These are phyloP conservation scores for Acorus gramineus DNA, from an alignment of 106 monocot species.

Conservation along the genomic window DNA sequence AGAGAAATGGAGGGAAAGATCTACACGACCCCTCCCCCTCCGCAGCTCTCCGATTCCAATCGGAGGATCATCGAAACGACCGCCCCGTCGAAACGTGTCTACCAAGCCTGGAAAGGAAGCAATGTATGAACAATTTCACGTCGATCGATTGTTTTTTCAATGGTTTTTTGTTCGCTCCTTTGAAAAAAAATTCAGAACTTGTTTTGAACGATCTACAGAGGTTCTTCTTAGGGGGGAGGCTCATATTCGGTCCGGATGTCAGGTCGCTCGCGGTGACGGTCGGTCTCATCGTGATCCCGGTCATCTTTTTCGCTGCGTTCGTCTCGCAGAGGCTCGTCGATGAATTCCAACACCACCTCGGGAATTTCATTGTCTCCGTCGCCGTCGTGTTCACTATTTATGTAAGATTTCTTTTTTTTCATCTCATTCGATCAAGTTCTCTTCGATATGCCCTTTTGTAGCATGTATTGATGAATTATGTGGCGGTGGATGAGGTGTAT, in stretches of 20 bases:
- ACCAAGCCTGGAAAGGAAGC: conserved; percentile 77
- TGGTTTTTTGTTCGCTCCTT: conserved; percentile 1
- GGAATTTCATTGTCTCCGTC: conserved; percentile 33
- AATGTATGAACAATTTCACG: conserved; percentile 28
- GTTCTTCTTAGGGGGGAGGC: conserved; percentile 65
- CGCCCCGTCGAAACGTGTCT: conserved; percentile 30
- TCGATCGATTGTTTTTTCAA: neutral
- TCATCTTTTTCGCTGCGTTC: conserved; percentile 47
- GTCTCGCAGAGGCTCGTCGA: conserved; percentile 35
- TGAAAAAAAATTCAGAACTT: neutral
- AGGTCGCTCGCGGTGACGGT: conserved; percentile 55
- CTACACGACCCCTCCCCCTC: conserved; percentile 11
- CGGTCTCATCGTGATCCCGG: conserved; percentile 50
- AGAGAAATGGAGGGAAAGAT: conserved; percentile 27
- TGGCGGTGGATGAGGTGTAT: no score
- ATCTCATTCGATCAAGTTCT: neutral
- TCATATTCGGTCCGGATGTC: conserved; percentile 82
- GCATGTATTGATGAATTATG: no score
- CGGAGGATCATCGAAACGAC: conserved; percentile 20
- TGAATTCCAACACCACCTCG: conserved; percentile 29
- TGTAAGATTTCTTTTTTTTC: conserved; percentile 31
- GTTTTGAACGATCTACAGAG: conserved; percentile 20
- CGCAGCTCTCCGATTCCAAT: conserved; percentile 26
- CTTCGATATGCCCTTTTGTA: neutral
- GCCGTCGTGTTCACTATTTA: conserved; percentile 31